phyloP scores from a whole-genome alignment of 768 basidiomycete species.

The Boletus sp. region DNA sequence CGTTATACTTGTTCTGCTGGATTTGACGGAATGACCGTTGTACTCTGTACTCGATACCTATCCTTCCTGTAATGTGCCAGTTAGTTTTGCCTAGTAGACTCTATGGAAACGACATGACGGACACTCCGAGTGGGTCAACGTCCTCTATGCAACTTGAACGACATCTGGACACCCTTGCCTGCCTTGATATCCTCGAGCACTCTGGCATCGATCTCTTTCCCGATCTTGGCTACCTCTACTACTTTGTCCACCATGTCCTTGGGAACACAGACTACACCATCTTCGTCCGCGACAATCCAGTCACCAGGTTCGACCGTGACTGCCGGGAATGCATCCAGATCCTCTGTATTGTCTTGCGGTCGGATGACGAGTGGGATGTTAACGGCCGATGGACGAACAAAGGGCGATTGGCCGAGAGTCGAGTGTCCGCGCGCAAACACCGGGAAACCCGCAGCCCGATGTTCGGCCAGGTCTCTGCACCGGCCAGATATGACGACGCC shows the following conservation, averaged over 20 bases:
- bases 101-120: not conserved
- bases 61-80: conserved; percentile 17
- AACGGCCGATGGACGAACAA: conserved; percentile 76
- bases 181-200: conserved; percentile 74
- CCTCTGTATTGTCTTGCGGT: conserved; percentile 30
- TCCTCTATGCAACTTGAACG: conserved; percentile 78
- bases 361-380: conserved; percentile 60
- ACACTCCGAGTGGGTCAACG: conserved; percentile 22
- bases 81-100: conserved; percentile 1
- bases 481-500: conserved; percentile 85
- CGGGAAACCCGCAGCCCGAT: conserved; percentile 65
- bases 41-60: conserved; percentile 22
- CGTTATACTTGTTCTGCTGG: conserved; percentile 18
- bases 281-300: conserved; percentile 81
- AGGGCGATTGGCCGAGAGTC: conserved; percentile 83
- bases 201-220: conserved; percentile 61
- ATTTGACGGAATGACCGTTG: conserved; percentile 17
- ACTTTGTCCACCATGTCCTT: conserved; percentile 51
- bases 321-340: conserved; percentile 45
- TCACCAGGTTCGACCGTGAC: conserved; percentile 71
- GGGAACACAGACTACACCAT: conserved; percentile 87
- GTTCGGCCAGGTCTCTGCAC: conserved; percentile 82
- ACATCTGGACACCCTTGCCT: conserved; percentile 71
- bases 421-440: conserved; percentile 83
- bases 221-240: conserved; percentile 53